Evolutionary conservation across 768 basidiomycete genomes (phyloP).

Genomic region (Boletus edulis): DNA sequence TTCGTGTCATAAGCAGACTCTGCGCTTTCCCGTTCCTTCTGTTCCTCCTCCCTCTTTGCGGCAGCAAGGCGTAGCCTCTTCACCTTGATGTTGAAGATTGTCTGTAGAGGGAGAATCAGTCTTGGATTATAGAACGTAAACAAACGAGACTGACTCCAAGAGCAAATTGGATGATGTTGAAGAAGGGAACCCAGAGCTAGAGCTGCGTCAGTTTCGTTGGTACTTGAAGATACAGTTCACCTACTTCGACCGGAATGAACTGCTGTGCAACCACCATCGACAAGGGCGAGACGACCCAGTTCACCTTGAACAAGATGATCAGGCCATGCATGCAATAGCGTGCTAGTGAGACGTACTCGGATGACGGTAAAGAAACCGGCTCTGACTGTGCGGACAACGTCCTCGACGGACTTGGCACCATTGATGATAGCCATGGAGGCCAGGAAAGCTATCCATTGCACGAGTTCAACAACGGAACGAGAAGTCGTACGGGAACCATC

Average conservation of each 20-base stretch:
- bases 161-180: slow-evolving; percentile 73
- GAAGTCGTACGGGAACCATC: too few relatives aligned
- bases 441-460: slow-evolving; percentile 54
- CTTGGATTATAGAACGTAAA: background rate
- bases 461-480: background rate
- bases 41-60: slow-evolving; percentile 46
- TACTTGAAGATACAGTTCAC: slow-evolving; percentile 13
- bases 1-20: slow-evolving; percentile 15
- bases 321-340: background rate
- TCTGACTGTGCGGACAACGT: slow-evolving; percentile 65
- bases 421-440: slow-evolving; percentile 82
- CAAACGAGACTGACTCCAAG: slow-evolving; percentile 56
- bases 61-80: slow-evolving; percentile 61
- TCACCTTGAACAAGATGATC: slow-evolving; percentile 47
- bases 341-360: slow-evolving; percentile 45
- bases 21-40: slow-evolving; percentile 34
- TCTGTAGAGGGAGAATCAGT: slow-evolving; percentile 37
- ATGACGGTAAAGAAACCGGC: slow-evolving; percentile 73
- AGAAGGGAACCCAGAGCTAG: slow-evolving; percentile 87
- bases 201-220: slow-evolving; percentile 2
- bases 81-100: slow-evolving; percentile 69
- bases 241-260: slow-evolving; percentile 73
- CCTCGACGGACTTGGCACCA: slow-evolving; percentile 66
- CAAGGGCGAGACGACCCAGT: slow-evolving; percentile 77
- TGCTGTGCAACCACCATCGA: slow-evolving; percentile 75